Evolutionary conservation across 2,329 filamentous ascomycete genomes (phyloP).

Genomic region (Ceratocystis diversiconidia): DNA sequence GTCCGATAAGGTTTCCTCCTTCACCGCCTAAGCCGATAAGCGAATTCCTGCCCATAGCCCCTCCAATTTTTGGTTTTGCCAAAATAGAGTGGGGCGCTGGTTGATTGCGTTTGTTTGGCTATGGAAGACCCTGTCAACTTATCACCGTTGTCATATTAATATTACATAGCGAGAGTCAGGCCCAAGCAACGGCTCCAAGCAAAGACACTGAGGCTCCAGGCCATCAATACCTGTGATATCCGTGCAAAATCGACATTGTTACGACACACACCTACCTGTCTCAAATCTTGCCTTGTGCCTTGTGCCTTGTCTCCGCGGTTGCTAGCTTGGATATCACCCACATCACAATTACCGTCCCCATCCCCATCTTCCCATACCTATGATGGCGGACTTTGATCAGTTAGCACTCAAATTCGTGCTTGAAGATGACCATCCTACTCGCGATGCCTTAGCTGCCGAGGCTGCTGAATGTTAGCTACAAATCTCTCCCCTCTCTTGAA

Average conservation of each 20-base stretch:
- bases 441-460: conserved; percentile 30
- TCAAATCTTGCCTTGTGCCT: too few species aligned
- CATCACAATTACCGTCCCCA: neutral
- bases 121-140: neutral
- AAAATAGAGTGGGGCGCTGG: neutral
- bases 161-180: neutral
- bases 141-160: neutral
- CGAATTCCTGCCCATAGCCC: conserved; percentile 10
- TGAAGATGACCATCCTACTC: conserved; percentile 32
- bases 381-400: conserved; percentile 39
- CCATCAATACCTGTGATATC: too few species aligned
- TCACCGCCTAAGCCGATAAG: conserved; percentile 12
- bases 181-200: neutral
- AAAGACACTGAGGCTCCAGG: neutral
- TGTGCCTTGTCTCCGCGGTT: too few species aligned
- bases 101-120: neutral
- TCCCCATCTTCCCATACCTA: conserved; percentile 5
- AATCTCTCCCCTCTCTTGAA: neutral
- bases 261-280: too few species aligned
- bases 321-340: too few species aligned
- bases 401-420: conserved; percentile 42
- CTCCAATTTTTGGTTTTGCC: conserved; percentile 7
- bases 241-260: too few species aligned
- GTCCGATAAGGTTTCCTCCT: conserved; percentile 10
- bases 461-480: conserved; percentile 30